Evolutionary conservation across 2,329 filamentous ascomycete species (phyloP).

Genomic region (Leptosphaerulina australis): DNA sequence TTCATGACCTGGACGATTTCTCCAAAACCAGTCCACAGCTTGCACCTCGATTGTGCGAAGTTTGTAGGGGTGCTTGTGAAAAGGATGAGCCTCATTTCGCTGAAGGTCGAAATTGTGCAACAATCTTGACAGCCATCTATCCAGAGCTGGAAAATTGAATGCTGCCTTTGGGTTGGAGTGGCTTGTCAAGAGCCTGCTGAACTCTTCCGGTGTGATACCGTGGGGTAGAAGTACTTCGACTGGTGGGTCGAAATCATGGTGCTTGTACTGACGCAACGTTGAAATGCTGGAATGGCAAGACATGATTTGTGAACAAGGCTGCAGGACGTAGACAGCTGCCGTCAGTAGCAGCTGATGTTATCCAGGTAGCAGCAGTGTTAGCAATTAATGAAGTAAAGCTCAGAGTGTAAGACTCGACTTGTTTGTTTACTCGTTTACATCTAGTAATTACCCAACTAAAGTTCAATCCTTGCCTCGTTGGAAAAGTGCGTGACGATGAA

Average conservation of each 20-base stretch:
- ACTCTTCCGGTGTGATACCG: conserved; percentile 50
- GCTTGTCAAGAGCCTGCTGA: conserved; percentile 13
- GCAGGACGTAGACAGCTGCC: no score
- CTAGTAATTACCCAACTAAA: no score
- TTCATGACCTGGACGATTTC: conserved; percentile 24
- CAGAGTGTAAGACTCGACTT: no score
- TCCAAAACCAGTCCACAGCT: conserved; percentile 59
- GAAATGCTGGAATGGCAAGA: neutral
- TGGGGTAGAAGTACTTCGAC: conserved; percentile 52
- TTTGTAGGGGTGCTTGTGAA: conserved; percentile 58
- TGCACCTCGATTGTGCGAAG: conserved; percentile 61
- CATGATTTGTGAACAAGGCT: no score
- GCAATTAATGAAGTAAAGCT: no score
- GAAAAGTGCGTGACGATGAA: no score
- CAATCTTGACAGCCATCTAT: conserved; percentile 60
- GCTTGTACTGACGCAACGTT: conserved; percentile 1
- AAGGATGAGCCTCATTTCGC: conserved; percentile 54
- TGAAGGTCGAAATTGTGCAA: conserved; percentile 58
- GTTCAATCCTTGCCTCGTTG: no score
- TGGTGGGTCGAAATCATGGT: conserved; percentile 30
- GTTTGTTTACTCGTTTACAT: no score
- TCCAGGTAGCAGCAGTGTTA: no score
- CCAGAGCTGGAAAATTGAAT: conserved; percentile 59
- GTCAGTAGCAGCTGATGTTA: neutral
- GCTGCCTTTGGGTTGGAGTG: conserved; percentile 12